Evolutionary conservation across 2,329 filamentous ascomycete species (phyloP).

Genomic region (Amesomyces nigricolor): DNA sequence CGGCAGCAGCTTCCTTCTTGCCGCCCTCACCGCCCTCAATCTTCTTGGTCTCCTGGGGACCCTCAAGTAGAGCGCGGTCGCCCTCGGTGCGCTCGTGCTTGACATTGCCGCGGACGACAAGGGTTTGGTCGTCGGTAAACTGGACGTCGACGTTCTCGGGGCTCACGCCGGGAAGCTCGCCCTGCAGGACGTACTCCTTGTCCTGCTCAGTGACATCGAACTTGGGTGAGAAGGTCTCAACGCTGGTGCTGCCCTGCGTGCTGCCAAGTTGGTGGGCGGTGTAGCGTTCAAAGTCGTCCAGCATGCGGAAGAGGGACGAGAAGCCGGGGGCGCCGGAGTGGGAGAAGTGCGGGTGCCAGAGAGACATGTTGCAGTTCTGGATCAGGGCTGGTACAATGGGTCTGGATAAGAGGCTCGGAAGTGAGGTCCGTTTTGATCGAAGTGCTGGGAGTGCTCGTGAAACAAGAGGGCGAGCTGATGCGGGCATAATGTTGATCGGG

Average conservation of each 20-base stretch:
- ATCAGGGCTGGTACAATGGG: background rate
- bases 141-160: conserved; percentile 73
- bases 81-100: conserved; percentile 52
- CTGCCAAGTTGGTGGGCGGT: conserved; percentile 33
- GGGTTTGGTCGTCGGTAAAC: conserved; percentile 70
- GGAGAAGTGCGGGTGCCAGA: conserved; percentile 18
- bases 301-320: conserved; percentile 57
- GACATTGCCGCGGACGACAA: conserved; percentile 63
- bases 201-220: conserved; percentile 73
- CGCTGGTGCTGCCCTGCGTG: conserved; percentile 10
- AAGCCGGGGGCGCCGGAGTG: conserved; percentile 27
- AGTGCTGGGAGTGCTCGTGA: background rate
- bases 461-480: background rate
- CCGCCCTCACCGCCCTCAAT: conserved; percentile 29
- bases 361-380: conserved; percentile 18
- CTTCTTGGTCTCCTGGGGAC: conserved; percentile 34
- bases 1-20: conserved; percentile 20
- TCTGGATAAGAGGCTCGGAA: background rate
- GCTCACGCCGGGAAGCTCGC: conserved; percentile 70
- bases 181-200: conserved; percentile 67
- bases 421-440: background rate
- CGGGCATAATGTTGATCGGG: conserved; percentile 1
- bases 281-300: conserved; percentile 59
- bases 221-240: conserved; percentile 60
- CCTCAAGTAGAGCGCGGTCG: conserved; percentile 38